These are phyloP conservation scores for Corymbia maculata DNA, from an alignment of 345 rosid species.

Conservation along the genomic window DNA sequence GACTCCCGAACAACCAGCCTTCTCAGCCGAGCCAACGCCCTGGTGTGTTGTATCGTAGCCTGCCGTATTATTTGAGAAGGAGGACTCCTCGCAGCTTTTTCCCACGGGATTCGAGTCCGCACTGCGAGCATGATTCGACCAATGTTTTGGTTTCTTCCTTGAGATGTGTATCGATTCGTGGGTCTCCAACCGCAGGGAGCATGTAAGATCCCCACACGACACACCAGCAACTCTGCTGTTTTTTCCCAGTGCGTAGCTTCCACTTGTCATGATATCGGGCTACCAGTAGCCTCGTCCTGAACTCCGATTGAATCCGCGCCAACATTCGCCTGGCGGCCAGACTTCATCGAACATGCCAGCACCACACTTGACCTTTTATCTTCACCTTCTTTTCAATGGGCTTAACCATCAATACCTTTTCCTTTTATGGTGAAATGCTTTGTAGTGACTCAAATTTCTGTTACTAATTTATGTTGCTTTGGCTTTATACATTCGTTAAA, in stretches of 20 bases:
- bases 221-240: not conserved
- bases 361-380: not conserved
- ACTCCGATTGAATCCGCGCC: not conserved
- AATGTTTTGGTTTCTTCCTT: not conserved
- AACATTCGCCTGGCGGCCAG: not conserved
- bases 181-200: not conserved
- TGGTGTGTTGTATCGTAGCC: not conserved
- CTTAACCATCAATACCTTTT: not conserved
- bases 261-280: not conserved
- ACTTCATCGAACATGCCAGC: not conserved
- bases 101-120: not conserved
- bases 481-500: not conserved
- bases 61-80: not conserved
- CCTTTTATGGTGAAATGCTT: not conserved
- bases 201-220: not conserved
- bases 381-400: not conserved
- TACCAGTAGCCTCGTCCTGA: not conserved
- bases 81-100: not conserved
- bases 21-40: not conserved
- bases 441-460: not conserved
- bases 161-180: too few species aligned
- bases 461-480: not conserved
- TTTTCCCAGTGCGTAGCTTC: not conserved
- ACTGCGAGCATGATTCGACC: not conserved
- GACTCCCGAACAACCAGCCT: not conserved